These are phyloP conservation scores for Penicillium occitanis DNA, from an alignment of 2,329 filamentous ascomycete genomes.

Conservation along the genomic window DNA sequence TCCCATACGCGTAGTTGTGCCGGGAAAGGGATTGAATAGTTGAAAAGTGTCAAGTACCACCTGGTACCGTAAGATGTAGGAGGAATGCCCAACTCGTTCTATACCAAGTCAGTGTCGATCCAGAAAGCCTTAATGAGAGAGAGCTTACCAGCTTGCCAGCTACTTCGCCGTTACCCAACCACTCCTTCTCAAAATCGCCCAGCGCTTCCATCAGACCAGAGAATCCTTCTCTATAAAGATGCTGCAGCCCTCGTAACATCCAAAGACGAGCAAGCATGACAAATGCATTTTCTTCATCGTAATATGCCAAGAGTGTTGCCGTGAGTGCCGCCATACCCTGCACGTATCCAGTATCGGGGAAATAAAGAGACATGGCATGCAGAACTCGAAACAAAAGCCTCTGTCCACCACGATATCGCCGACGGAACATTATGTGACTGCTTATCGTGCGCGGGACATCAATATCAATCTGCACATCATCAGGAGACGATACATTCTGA, in stretches of 20 bases:
- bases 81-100: conserved; percentile 76
- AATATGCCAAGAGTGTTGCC: conserved; percentile 92
- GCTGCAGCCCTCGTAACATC: conserved; percentile 80
- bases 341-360: conserved; percentile 88
- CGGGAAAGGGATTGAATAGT: conserved; percentile 90
- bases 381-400: conserved; percentile 88
- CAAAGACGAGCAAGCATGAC: conserved; percentile 96
- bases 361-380: conserved; percentile 87
- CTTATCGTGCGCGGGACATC: conserved; percentile 95
- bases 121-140: neutral
- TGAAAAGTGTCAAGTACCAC: conserved; percentile 98
- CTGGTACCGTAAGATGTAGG: conserved; percentile 92
- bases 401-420: conserved; percentile 87
- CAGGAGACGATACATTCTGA: conserved; percentile 72
- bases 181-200: conserved; percentile 78
- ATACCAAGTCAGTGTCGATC: conserved; percentile 21
- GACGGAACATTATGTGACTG: conserved; percentile 94
- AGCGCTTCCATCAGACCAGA: conserved; percentile 82
- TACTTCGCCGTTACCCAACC: conserved; percentile 78
- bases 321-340: conserved; percentile 96
- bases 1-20: conserved; percentile 97
- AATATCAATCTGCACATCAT: conserved; percentile 95
- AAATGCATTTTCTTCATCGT: conserved; percentile 90
- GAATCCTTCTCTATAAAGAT: conserved; percentile 81
- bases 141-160: conserved; percentile 72